phyloP scores from a whole-genome alignment of 2,329 filamentous ascomycete species.

The Pyrenochaeta sp. region DNA sequence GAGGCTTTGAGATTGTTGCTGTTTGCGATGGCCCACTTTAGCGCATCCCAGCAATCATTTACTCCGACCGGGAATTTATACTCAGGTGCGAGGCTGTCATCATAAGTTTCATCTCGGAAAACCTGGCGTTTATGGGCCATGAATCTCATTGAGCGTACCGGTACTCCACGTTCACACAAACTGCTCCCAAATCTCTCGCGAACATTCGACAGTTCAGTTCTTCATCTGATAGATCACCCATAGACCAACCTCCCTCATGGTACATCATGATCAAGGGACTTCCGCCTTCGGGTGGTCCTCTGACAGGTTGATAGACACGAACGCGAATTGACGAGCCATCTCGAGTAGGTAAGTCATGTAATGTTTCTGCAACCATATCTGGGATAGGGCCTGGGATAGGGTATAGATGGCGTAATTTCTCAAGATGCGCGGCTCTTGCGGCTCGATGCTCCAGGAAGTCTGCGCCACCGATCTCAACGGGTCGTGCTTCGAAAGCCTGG shows the following conservation, averaged over 20 bases:
- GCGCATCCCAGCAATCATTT: slow-evolving; percentile 59
- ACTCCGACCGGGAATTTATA: slow-evolving; percentile 59
- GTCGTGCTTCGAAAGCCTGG: slow-evolving; percentile 36
- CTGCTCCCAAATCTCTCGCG: slow-evolving; percentile 45
- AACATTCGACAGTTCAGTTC: slow-evolving; percentile 54
- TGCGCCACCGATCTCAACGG: slow-evolving; percentile 21
- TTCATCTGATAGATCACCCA: slow-evolving; percentile 56
- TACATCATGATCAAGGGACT: slow-evolving; percentile 45
- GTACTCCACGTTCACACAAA: slow-evolving; percentile 62
- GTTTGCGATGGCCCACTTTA: slow-evolving; percentile 52
- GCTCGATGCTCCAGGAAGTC: slow-evolving; percentile 30
- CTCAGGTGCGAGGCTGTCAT: slow-evolving; percentile 58
- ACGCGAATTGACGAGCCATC: slow-evolving; percentile 37
- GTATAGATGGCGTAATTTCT: slow-evolving; percentile 39
- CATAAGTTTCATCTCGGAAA: not conserved
- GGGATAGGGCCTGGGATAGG: slow-evolving; percentile 42
- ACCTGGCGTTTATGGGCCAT: not conserved
- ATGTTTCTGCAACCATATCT: slow-evolving; percentile 34
- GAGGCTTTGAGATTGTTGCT: slow-evolving; percentile 48
- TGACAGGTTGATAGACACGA: slow-evolving; percentile 38
- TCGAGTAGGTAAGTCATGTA: slow-evolving; percentile 33
- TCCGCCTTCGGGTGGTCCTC: slow-evolving; percentile 23
- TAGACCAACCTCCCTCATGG: slow-evolving; percentile 57
- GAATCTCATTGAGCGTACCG: slow-evolving; percentile 37
- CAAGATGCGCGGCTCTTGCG: slow-evolving; percentile 37